Evolutionary conservation across 2,329 filamentous ascomycete species (phyloP).

Genomic region (Neocucurbitaria cava): DNA sequence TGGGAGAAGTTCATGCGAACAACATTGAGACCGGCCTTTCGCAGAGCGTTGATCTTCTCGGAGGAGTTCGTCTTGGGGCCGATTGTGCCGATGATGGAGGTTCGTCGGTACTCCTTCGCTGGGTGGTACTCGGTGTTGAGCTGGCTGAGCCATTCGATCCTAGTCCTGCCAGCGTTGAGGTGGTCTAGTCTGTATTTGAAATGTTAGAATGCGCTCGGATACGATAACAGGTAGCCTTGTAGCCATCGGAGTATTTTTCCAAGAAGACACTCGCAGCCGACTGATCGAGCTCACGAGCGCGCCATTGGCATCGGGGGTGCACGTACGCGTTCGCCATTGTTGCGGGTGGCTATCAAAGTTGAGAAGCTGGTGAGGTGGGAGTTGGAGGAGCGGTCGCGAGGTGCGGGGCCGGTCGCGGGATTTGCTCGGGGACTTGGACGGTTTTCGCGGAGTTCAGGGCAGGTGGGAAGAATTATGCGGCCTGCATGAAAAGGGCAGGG

Average conservation of each 20-base stretch:
- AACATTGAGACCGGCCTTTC: constrained; percentile 90
- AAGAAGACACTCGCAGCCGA: constrained; percentile 3
- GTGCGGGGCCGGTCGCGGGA: constrained; percentile 25
- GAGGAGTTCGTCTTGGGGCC: constrained; percentile 99
- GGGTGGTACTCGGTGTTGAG: constrained; percentile 91
- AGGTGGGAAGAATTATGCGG: constrained; percentile 5
- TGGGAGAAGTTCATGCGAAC: constrained; percentile 99
- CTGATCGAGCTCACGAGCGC: neutral
- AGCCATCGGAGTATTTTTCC: neutral
- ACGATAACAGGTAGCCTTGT: neutral
- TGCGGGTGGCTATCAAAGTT: constrained; percentile 15
- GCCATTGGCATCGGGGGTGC: neutral
- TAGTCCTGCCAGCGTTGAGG: constrained; percentile 74
- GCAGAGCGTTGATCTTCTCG: constrained; percentile 94
- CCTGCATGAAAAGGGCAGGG: constrained; percentile 14
- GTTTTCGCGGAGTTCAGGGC: constrained; percentile 9
- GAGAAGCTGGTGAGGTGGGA: constrained; percentile 15
- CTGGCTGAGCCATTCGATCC: constrained; percentile 73
- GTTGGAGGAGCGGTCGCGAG: constrained; percentile 13
- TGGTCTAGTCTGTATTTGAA: constrained; percentile 64
- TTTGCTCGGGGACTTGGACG: constrained; percentile 17
- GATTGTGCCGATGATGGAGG: constrained; percentile 98
- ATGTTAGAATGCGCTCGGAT: constrained; percentile 12
- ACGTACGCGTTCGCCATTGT: constrained; percentile 73
- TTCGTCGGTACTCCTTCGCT: constrained; percentile 89